Percentiles rank a stretch among this genome's conserved stretches.
Conservation (phyloP, 768 basidiomycete species). For the Pisolithus marmoratus region DNA sequence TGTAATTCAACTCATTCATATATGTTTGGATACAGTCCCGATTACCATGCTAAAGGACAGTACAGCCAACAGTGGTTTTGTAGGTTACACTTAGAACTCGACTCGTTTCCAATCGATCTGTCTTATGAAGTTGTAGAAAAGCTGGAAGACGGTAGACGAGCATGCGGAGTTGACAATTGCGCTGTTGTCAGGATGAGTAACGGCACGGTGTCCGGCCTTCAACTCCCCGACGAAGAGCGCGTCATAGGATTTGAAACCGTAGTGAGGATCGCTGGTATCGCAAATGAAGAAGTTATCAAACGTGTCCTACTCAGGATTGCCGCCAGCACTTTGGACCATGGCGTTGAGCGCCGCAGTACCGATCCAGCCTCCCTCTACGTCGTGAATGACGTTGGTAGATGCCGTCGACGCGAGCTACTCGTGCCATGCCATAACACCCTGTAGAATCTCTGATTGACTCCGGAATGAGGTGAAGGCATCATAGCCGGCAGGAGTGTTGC, state of each 20-base stretch:
- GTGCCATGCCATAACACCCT: constrained; percentile 47
- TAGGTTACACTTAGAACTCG: too few relatives aligned
- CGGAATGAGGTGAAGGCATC: constrained; percentile 32
- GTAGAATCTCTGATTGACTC: constrained; percentile 43
- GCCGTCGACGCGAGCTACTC: constrained; percentile 38
- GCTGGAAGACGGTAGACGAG: constrained; percentile 46
- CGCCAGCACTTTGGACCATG: constrained; percentile 5
- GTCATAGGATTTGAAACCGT: constrained; percentile 48
- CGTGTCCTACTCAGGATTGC: constrained; percentile 1
- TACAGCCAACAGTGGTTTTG: too few relatives aligned
- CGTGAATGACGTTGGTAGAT: constrained; percentile 38
- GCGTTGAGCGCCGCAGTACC: constrained; percentile 25
- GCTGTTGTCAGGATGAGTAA: constrained; percentile 21
- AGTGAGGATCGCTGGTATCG: constrained; percentile 32
- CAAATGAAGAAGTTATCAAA: constrained; percentile 38
- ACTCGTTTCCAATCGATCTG: constrained; percentile 33
- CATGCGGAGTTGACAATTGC: constrained; percentile 44
- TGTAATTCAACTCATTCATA: too few relatives aligned
- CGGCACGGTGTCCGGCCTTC: constrained; percentile 36
- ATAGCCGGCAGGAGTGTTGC: background rate
- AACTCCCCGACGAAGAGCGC: constrained; percentile 50
- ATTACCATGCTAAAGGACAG: too few relatives aligned
- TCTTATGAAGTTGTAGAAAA: constrained; percentile 32
- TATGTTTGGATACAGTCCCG: too few relatives aligned
- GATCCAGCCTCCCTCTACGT: constrained; percentile 46